Evolutionary conservation across 2,329 filamentous ascomycete genomes (phyloP), one percentile per base, ranked within the genome.

Genomic region (Exophiala viscosa): DNA sequence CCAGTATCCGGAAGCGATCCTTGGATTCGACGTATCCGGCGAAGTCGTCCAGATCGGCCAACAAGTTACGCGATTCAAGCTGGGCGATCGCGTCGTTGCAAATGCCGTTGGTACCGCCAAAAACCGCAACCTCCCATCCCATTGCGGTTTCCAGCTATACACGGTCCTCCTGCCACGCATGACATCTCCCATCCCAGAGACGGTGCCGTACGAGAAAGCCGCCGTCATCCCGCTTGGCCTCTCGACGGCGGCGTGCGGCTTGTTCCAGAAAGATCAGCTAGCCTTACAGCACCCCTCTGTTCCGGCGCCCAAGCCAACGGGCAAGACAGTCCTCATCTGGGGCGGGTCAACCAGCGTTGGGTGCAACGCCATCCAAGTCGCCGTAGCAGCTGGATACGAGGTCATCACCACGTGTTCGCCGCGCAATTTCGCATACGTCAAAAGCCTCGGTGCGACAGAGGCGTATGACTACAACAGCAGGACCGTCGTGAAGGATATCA

Each of bases 11-110:
- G 23, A 28, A 7, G 61, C 60, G 10, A 64, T 73, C 32, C 59
- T 73, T 32, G 76, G 75, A 9, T 62, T 58, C 8, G 75, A 77
- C 57, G 65, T 75, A 11, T 73, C 74, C 1, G 75, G 75, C 10
- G 70, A 74, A 58, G 67, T 78, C 2, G 60, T 72, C 18, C 73
- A 76, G 55, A 66, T 78, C 5, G 76, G 76, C 2, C 64, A 69
- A n/a, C 66, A 65, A 6, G 75, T 78, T 4, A 69, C 69, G 5
- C 67, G 73, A 8, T 70, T 76, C 58, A 66, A 70, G 48, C 67
- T 70, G 15, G 75, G 75, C 2, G 70, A 76, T 52, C 69, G 74
- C 20, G 74, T 78, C 3, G 63, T 73, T 23, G 75, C 61, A 7
- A 48, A 52, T 10, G 51, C 60, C 15, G 15, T 57, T 0, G 59